Evolutionary conservation across 148 eudicot species (phyloP).

Genomic region (Rhododendron mucronatum): DNA sequence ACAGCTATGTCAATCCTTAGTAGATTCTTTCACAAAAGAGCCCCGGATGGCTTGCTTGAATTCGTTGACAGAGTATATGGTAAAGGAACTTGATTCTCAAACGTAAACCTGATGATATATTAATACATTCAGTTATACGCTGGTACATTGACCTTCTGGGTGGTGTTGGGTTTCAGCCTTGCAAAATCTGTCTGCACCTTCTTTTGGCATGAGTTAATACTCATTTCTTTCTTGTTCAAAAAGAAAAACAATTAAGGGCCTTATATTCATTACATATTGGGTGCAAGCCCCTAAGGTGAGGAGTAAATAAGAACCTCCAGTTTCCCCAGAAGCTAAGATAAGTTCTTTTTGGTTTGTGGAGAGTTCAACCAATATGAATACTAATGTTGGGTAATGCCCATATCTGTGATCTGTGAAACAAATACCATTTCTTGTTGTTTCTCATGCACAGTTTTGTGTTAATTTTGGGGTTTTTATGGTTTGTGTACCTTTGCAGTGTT

Average conservation of each 20-base stretch:
- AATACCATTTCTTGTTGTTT: background rate
- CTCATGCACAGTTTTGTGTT: background rate
- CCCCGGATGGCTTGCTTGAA: constrained; percentile 97
- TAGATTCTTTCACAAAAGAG: constrained; percentile 90
- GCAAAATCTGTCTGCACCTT: background rate
- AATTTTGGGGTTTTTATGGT: constrained; percentile 3
- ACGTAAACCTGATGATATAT: background rate
- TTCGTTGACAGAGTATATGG: constrained; percentile 93
- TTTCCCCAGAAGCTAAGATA: background rate
- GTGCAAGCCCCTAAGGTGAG: background rate
- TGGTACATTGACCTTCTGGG: background rate
- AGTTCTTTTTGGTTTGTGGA: background rate
- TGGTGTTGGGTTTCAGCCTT: background rate
- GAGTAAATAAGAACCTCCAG: background rate
- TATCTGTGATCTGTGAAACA: background rate
- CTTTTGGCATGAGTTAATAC: background rate
- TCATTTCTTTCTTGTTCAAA: background rate
- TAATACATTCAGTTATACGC: background rate
- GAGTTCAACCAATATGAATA: background rate
- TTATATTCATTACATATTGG: background rate
- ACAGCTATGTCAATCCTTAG: constrained; percentile 74
- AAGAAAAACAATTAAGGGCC: background rate
- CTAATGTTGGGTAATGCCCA: background rate
- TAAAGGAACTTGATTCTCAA: constrained; percentile 22
- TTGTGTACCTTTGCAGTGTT: constrained; percentile 60